phyloP scores from a whole-genome alignment of 2,329 filamentous ascomycete genomes.

The Aspergillus sp. region DNA sequence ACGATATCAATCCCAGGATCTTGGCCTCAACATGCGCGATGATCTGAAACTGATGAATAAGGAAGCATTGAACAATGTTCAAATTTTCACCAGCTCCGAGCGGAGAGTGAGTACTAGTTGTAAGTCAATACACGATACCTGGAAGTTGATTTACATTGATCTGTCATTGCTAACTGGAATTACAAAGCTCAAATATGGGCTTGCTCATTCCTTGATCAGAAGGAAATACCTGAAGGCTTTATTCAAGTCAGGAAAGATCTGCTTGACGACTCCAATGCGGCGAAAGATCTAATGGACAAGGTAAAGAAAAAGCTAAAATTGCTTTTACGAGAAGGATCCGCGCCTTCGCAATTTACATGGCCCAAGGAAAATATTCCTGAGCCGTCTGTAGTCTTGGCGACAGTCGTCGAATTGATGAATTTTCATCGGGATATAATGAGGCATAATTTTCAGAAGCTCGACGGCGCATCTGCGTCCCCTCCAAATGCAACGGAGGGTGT shows the following conservation, averaged over 20 bases:
- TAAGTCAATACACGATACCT: constrained; percentile 28
- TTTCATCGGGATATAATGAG: constrained; percentile 96
- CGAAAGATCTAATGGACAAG: constrained; percentile 99
- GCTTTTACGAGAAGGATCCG: constrained; percentile 85
- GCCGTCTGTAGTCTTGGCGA: constrained; percentile 85
- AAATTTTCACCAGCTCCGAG: constrained; percentile 94
- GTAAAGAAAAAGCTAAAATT: constrained; percentile 99
- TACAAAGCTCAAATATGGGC: constrained; percentile 83
- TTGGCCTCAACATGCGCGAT: constrained; percentile 93
- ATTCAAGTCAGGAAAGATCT: constrained; percentile 93
- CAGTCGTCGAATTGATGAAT: constrained; percentile 94
- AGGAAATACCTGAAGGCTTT: constrained; percentile 80
- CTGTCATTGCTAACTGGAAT: constrained; percentile 10
- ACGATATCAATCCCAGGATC: constrained; percentile 90
- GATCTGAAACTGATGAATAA: constrained; percentile 90
- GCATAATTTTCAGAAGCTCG: constrained; percentile 82
- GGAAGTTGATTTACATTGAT: neutral
- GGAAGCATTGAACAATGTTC: constrained; percentile 86
- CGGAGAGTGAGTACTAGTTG: constrained; percentile 85
- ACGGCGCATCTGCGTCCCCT: constrained; percentile 46
- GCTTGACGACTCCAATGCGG: constrained; percentile 94
- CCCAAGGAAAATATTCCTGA: constrained; percentile 88
- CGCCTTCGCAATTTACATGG: constrained; percentile 97
- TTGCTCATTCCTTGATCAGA: constrained; percentile 80
- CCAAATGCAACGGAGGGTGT: neutral